Base-by-base conservation (phyloP, 2,329 filamentous ascomycete species). In the Penicillium sp. region DNA sequence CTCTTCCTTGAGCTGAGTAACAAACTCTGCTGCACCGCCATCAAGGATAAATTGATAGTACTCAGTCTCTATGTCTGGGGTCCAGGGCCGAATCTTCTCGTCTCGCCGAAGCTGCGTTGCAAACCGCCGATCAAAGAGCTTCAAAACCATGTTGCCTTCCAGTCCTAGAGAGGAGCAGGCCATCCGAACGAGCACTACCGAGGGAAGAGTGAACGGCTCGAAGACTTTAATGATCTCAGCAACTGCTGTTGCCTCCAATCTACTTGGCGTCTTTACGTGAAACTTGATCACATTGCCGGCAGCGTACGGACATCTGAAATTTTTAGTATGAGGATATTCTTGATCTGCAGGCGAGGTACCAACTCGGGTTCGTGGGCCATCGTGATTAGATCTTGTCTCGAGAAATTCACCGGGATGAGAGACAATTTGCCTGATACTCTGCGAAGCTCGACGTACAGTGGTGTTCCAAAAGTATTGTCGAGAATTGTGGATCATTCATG, bases 51-150 rank as follows among this genome's bases (percentile, higher is more conserved):
- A 59, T 27, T 56, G 40, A 16, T 34, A 44, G 42, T 58, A 62
- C 12, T 56, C 22, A 4, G 10, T 12, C 28, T 62, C 56, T 8
- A 44, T 50, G 4, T 51, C 28, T 5, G n/a, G n/a, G 11, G 48
- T 49, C 58, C 58, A 59, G 4, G 49, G 40, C 1, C 35, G 7
- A 30, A 45, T 27, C 19, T 54, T 46, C 13, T 52, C 33, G 9
- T 56, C 36, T 39, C 59, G 8, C 35, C 53, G 33, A 12, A 53
- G 35, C 22, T 47, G 40, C 1, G 43, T 28, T 16, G 54, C 58
- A 50, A 60, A 58, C 1, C 59, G 56, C 22, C 57, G 42, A 27
- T 59, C 56, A 37, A 53, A 59, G 30, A 60, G 46, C 39, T 62
- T 58, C 39, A 62, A 40, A 6, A 55, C 41, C 46, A 57, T 46